Base-by-base conservation (phyloP, 768 basidiomycete genomes). In the Gloeostereum incarnatum region DNA sequence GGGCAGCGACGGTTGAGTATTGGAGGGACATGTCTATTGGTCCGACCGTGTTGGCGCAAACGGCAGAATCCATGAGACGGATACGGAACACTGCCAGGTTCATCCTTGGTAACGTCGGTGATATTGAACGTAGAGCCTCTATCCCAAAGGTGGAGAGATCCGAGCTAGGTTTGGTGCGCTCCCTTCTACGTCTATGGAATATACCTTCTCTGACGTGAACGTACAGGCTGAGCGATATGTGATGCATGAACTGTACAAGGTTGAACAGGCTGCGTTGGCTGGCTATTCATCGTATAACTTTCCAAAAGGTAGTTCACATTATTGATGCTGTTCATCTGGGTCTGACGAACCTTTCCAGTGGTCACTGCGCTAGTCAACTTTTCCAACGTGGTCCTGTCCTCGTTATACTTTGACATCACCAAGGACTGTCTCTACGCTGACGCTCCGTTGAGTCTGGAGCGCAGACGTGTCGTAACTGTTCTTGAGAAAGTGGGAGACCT, bases 1-100 rank as follows among this genome's bases (percentile, higher is more conserved):
- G 94, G 94, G 85, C 75, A 7, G 93, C 91, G 2, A 83, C 86
- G 0, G 81, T 88, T 17, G 91, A 96, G 48, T 94, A 88, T 51
- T 81, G 85, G 59, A 73, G 76, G 19, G 94, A 98, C 56, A 86
- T 87, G 61, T 75, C 84, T 5, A 81, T 97, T 36, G 87, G 94
- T 0, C 75, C 79, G 1, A 80, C 71, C 0, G 74, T 86, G 11
- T 68, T 98, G 19, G 62, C 75, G 0, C 84, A 91, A 50, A 72
- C 81, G 1, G 71, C 75, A 0, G 85, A 92, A 49, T 75, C 75
- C 0, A 58, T 90, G 52, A 68, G 89, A 36, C 94, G 88, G 60
- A 75, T 93, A 36, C 74, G 92, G 24, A 94, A 91, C 56, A 79
- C 88, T 14, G 75, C 80, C 3, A 69, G 90, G 18, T 99, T 94